Percentiles rank a stretch among this genome's conserved stretches.
These are phyloP conservation scores for Xylariaceae sp. DNA, from an alignment of 2,329 filamentous ascomycete species.

Conservation along the genomic window DNA sequence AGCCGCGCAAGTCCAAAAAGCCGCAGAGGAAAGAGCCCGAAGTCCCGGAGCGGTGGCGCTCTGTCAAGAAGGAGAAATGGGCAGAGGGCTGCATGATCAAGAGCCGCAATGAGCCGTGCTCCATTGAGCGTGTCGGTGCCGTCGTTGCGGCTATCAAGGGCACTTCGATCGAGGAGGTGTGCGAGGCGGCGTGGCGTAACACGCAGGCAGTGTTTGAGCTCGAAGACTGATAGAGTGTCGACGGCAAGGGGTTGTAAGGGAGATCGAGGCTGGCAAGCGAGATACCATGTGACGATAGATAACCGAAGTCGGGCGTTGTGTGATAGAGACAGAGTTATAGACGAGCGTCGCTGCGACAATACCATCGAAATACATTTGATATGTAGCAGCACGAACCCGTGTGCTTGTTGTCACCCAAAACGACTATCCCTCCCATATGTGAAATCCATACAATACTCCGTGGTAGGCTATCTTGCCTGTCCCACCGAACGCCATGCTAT, in stretches of 20 bases:
- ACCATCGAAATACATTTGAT: too few species aligned
- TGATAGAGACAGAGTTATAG: too few species aligned
- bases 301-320: too few species aligned
- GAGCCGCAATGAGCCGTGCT: conserved; percentile 88
- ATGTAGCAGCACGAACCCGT: too few species aligned
- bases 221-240: conserved; percentile 21
- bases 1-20: conserved; percentile 33
- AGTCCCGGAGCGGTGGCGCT: conserved; percentile 68
- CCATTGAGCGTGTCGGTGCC: conserved; percentile 80
- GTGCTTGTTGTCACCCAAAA: too few species aligned
- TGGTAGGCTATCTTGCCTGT: neutral
- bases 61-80: conserved; percentile 97
- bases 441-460: neutral
- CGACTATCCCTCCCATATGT: too few species aligned
- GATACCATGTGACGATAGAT: too few species aligned
- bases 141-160: conserved; percentile 85
- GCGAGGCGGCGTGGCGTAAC: conserved; percentile 81
- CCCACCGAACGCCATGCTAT: conserved; percentile 1
- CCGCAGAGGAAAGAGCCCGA: conserved; percentile 58
- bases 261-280: too few species aligned
- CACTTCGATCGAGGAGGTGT: conserved; percentile 73
- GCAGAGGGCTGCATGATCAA: conserved; percentile 84
- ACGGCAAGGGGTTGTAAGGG: too few species aligned
- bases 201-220: conserved; percentile 76
- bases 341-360: too few species aligned